These are phyloP conservation scores for Mariannaea elegans DNA, from an alignment of 2,329 filamentous ascomycete species.

Conservation along the genomic window DNA sequence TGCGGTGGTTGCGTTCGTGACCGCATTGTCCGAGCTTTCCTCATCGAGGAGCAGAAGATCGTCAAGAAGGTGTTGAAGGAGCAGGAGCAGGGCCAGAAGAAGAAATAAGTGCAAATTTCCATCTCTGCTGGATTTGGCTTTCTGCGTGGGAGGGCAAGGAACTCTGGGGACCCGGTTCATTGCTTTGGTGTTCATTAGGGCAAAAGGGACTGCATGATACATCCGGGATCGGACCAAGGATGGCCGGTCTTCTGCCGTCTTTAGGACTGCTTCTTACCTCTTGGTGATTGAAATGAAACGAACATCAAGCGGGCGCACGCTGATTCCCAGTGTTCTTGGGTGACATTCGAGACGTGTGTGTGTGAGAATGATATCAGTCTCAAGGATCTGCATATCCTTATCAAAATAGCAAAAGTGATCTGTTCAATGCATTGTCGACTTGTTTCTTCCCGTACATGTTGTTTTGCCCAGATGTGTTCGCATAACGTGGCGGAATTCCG, in stretches of 20 bases:
- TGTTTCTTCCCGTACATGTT: background rate
- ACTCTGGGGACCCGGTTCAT: slow-evolving; percentile 54
- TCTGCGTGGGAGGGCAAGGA: slow-evolving; percentile 48
- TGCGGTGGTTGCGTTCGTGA: slow-evolving; percentile 99
- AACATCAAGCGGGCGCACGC: slow-evolving; percentile 49
- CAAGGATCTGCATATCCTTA: background rate
- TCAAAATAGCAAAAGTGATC: background rate
- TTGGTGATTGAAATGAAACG: slow-evolving; percentile 58
- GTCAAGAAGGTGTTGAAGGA: slow-evolving; percentile 99
- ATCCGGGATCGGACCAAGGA: slow-evolving; percentile 45
- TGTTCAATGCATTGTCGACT: background rate
- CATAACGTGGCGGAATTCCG: too few species aligned
- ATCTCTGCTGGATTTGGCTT: slow-evolving; percentile 42
- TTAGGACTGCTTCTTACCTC: slow-evolving; percentile 52
- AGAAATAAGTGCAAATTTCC: slow-evolving; percentile 67
- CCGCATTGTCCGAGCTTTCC: slow-evolving; percentile 96
- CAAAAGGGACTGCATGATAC: slow-evolving; percentile 61
- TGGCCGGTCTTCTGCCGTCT: slow-evolving; percentile 57
- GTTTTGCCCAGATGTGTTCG: too few species aligned
- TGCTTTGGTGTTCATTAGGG: slow-evolving; percentile 64
- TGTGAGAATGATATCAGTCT: background rate
- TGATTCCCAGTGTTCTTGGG: slow-evolving; percentile 32
- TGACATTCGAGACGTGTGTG: slow-evolving; percentile 23
- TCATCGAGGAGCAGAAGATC: slow-evolving; percentile 99
- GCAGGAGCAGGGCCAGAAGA: slow-evolving; percentile 79